Base-by-base conservation (phyloP, 768 basidiomycete genomes). In the Boletus reticuloceps region DNA sequence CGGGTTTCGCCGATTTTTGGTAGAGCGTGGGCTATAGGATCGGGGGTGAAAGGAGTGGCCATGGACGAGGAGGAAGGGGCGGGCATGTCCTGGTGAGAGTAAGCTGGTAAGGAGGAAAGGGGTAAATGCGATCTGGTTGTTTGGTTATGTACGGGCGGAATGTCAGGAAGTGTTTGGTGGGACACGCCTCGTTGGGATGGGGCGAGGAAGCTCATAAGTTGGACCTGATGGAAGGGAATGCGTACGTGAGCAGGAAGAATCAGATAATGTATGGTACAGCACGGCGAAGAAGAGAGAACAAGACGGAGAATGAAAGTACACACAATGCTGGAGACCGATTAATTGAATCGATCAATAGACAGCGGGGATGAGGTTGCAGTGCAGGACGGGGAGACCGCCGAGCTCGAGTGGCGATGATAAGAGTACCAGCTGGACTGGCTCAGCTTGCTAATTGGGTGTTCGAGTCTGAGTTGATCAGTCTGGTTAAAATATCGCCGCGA, bases 1-100 rank as follows among this genome's bases (percentile, higher is more conserved):
- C 88, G 84, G 58, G 85, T 87, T 66, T 88, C 80, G 58, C 85
- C 86, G 56, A 85, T 67, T 70, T 82, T 83, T 57, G 85, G 86
- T 34, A 81, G 67, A 41, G 62, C 32, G 54, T 64, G 66, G 34
- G 67, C 38, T 12, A 71, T 36, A 36, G 75, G 74, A 75, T 80
- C 76, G 64, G 72, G 40, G 47, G 69, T 1, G 32, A 67, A 67
- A 61, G 63, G 62, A 51, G 60, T 49, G 46, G 67, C 55, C 53
- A 70, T 65, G 59, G 61, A 56, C 11, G 62, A 64, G 52, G 64
- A 58, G 50, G 74, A 59, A 40, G 62, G 57, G 55, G 64, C 49
- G 55, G 69, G 63, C 58, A 71, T 63, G 62, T 67, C 51, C 53
- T 69, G 69, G 63, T 67, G 65, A 44, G 72, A 56, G 68, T 72